Base-by-base conservation (phyloP, 2,329 filamentous ascomycete species). In the Epichloe typhina region DNA sequence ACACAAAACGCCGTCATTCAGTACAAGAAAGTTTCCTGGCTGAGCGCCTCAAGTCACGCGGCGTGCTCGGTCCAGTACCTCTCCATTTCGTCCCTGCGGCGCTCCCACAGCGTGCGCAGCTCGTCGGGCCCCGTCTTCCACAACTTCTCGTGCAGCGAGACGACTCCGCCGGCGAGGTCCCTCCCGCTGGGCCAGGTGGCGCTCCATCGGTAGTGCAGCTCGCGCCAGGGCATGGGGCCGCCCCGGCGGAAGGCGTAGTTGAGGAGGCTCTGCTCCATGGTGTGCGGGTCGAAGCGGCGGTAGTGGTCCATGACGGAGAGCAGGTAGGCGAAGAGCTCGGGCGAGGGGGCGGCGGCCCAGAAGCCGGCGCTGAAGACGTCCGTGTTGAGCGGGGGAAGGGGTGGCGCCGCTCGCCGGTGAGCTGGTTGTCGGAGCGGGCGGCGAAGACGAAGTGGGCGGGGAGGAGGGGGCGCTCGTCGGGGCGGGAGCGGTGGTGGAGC, bases 181-280 rank as follows among this genome's bases (percentile, higher is more conserved):
- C 53, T 55, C 51, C 59, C 50, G 42, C 57, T 67, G n/a, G 66
- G 65, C 57, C 64, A 64, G 21, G 64, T 66, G 6, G 66, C 62
- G 51, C 63, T 70, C 69, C 69, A 72, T 15, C 57, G 59, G 49
- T 61, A 61, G 48, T 66, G 56, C 46, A 72, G 50, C 49, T 66
- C 62, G 17, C 59, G 56, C 69, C 69, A 72, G 0, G 69, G 68
- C 68, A 72, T 72, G 11, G 64, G 58, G 1, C 69, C 69, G 9
- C 62, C 57, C 5, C 62, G 53, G 9, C 69, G 60, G 53, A 70
- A 69, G 3, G 66, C 70, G 54, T 73, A 72, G 55, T 72, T 72
- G 17, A 71, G 58, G 33, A 73, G 56, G 52, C 66, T 67, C 55
- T 72, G 70, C 53, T 72, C 70, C 54, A 67, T 66, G 15, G 62